Evolutionary conservation across 495 filamentous ascomycete species (phyloP).

Genomic region (Aspergillus sclerotiicarbonarius): DNA sequence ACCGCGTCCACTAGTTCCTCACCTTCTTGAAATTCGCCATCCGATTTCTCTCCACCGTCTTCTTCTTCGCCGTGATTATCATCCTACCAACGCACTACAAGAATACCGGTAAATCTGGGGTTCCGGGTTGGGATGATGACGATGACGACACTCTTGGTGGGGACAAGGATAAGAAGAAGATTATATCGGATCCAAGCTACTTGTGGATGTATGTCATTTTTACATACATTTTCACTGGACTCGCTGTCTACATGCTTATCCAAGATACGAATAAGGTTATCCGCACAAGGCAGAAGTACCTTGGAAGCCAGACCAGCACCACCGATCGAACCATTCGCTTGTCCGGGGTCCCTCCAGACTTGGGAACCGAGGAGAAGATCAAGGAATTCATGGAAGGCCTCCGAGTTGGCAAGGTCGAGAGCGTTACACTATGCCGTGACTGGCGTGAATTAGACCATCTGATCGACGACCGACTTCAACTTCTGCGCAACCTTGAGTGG

Average conservation of each 20-base stretch:
- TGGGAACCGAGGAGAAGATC: constrained; percentile 79
- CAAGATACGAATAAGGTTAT: constrained; percentile 81
- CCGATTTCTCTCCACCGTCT: constrained; percentile 72
- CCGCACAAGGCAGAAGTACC: constrained; percentile 79
- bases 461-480: constrained; percentile 61
- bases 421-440: constrained; percentile 79
- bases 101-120: constrained; percentile 51
- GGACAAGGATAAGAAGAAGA: constrained; percentile 30
- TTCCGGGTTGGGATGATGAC: constrained; percentile 40
- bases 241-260: constrained; percentile 81
- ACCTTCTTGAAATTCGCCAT: constrained; percentile 93
- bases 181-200: constrained; percentile 48
- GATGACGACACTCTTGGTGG: constrained; percentile 11
- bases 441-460: constrained; percentile 82
- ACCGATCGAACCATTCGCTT: constrained; percentile 92
- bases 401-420: constrained; percentile 90
- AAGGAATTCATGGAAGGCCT: constrained; percentile 84
- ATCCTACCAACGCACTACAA: constrained; percentile 82
- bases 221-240: constrained; percentile 81
- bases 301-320: constrained; percentile 88
- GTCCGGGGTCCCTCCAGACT: constrained; percentile 78
- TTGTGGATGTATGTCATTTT: constrained; percentile 94
- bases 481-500: constrained; percentile 76
- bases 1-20: constrained; percentile 61
- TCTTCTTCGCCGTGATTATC: constrained; percentile 75